phyloP scores from a whole-genome alignment of 2,329 filamentous ascomycete species.

The Dactylellina haptotyla region DNA sequence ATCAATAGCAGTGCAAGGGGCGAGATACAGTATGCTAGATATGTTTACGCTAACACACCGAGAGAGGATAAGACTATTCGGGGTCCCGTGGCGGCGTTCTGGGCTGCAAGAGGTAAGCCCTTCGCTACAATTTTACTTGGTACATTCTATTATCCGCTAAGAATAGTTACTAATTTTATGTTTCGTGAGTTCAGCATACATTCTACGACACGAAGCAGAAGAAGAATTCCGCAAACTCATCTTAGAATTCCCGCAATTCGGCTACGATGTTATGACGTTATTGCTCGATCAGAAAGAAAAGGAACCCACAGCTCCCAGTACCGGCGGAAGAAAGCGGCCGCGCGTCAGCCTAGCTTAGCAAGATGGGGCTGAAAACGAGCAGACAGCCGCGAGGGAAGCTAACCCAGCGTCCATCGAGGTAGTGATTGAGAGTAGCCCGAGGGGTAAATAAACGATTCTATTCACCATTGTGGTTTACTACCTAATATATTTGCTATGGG shows the following conservation, averaged over 20 bases:
- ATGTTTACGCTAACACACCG: constrained; percentile 81
- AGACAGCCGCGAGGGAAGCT: background rate
- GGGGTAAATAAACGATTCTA: no score
- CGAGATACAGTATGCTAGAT: constrained; percentile 90
- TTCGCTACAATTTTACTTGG: background rate
- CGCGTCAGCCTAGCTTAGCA: constrained; percentile 50
- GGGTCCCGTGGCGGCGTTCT: constrained; percentile 87
- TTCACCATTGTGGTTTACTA: no score
- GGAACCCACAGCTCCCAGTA: constrained; percentile 20
- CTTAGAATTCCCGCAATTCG: constrained; percentile 88
- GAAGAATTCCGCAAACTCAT: constrained; percentile 85
- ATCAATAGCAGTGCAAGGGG: constrained; percentile 87
- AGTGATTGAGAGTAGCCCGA: no score
- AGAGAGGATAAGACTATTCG: constrained; percentile 77
- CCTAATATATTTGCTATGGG: no score
- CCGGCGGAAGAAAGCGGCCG: constrained; percentile 41
- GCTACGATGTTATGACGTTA: constrained; percentile 79
- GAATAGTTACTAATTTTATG: constrained; percentile 1
- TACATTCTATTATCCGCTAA: no score
- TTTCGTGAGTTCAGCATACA: constrained; percentile 66
- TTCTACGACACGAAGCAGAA: constrained; percentile 84
- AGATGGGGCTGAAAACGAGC: constrained; percentile 21
- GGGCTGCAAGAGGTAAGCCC: constrained; percentile 68
- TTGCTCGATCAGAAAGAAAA: constrained; percentile 58
- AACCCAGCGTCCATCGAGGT: no score